Evolutionary conservation across 2,329 filamentous ascomycete genomes (phyloP).

Genomic region (Thermomyces lanuginosus): DNA sequence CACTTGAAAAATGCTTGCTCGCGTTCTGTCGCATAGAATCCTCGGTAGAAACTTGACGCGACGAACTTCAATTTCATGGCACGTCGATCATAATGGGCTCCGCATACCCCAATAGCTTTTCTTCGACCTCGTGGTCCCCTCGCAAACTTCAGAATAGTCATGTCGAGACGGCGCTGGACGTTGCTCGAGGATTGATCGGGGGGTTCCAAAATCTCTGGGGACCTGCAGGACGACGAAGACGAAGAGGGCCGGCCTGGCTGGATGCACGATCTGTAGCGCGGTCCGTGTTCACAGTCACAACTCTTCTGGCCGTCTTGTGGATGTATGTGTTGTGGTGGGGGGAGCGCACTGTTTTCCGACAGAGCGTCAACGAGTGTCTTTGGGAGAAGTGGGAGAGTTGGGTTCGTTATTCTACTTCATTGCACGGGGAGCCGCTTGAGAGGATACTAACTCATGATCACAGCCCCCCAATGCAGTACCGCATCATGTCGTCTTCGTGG

Average conservation of each 20-base stretch:
- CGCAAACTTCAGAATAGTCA: too few species aligned
- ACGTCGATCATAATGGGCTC: too few species aligned
- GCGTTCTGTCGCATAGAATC: too few species aligned
- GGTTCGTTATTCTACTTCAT: constrained; percentile 38
- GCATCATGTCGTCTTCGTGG: constrained; percentile 69
- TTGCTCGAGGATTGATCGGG: too few species aligned
- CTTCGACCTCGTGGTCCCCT: too few species aligned
- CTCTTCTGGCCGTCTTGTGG: constrained; percentile 58
- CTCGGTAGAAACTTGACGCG: too few species aligned
- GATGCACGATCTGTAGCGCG: constrained; percentile 7
- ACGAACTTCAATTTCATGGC: too few species aligned
- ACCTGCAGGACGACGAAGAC: too few species aligned
- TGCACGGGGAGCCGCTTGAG: background rate
- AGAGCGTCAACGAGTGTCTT: constrained; percentile 52
- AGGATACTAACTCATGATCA: constrained; percentile 6
- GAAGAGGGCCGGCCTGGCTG: constrained; percentile 9
- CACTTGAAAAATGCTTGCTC: too few species aligned
- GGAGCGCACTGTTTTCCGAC: constrained; percentile 61
- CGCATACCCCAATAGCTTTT: too few species aligned
- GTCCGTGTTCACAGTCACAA: constrained; percentile 34
- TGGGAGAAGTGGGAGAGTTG: constrained; percentile 89
- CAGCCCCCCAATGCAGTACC: constrained; percentile 64
- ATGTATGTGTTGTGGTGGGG: constrained; percentile 64
- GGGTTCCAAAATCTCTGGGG: too few species aligned
- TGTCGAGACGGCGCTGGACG: too few species aligned